These are phyloP conservation scores for Krasilnikovozyma curviuscula DNA, from an alignment of 768 basidiomycete species.

Conservation along the genomic window DNA sequence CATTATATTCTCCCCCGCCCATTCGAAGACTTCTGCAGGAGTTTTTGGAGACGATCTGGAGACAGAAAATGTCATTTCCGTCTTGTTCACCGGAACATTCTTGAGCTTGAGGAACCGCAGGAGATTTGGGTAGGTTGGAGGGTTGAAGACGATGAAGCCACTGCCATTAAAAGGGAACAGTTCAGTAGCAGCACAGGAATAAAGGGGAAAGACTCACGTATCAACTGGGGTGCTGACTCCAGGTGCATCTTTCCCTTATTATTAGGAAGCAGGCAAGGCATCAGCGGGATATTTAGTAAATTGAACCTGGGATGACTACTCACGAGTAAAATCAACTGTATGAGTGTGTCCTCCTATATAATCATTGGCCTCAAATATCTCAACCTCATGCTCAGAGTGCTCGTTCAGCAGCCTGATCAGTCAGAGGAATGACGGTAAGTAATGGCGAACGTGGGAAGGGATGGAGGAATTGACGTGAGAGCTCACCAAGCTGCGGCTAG, in stretches of 20 bases:
- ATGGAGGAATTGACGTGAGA: background rate
- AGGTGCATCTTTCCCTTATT: background rate
- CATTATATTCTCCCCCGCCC: conserved; percentile 47
- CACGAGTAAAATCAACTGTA: conserved; percentile 38
- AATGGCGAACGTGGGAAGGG: background rate
- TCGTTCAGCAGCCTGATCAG: conserved; percentile 44
- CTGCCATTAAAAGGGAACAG: background rate
- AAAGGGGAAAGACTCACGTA: conserved; percentile 35
- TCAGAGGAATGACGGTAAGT: background rate
- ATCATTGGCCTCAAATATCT: conserved; percentile 48
- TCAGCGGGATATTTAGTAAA: no score
- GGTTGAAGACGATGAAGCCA: conserved; percentile 46
- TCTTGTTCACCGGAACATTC: conserved; percentile 36
- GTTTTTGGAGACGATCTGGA: no score
- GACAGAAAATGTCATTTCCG: conserved; percentile 61
- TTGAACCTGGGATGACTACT: conserved; percentile 4
- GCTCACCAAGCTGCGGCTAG: conserved; percentile 48
- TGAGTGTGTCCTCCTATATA: conserved; percentile 60
- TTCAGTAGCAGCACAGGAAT: background rate
- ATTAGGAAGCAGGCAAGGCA: no score
- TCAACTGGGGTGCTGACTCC: conserved; percentile 37
- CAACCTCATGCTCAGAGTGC: conserved; percentile 51
- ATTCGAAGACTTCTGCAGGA: conserved; percentile 53
- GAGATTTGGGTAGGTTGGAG: conserved; percentile 59
- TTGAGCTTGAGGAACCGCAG: conserved; percentile 42